Evolutionary conservation across 345 rosid species (phyloP), one percentile per base, ranked within the genome.

Genomic region (Diplotaxis tenuifolia): DNA sequence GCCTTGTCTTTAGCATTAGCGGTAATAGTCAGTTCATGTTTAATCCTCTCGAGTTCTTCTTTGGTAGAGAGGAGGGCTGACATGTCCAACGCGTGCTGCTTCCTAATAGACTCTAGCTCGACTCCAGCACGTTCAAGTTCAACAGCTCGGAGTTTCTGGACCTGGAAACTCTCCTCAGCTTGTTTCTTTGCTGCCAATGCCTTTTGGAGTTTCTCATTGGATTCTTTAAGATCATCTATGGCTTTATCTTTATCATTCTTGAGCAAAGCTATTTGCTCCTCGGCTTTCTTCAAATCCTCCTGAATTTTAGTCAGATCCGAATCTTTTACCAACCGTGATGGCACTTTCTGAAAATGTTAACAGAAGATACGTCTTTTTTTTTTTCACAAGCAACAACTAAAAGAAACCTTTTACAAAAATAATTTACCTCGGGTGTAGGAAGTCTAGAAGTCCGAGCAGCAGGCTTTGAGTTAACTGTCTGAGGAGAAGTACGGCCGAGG

Each of bases 1-100:
- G 97, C 98, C 78, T 93, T 89, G 74, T 87, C 84, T 84, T 93
- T 93, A 4, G 96, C 89, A 59, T 91, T 97, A 11, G 81, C 81
- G 22, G 86, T 84, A 94, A 83, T 84, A 75, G 84, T 82, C 52
- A 91, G 58, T 68, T 93, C 98, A 62, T 89, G 96, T 78, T 86
- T 89, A 71, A 85, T 62, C 81, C 71, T 85, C 34, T 86, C 88
- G 65, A 91, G 89, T 84, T 93, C 98, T 71, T 88, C 85, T 3
- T 88, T 83, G 70, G 91, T 75, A 63, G 94, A 85, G 58, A 86
- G 84, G 68, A 91, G 97, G 49, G 93, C 70, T 38, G 97, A 83
- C 58, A 89, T 90, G 78, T 91, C 96, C 81, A 82, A 45, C 54
- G 92, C 97, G 80, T 91, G 97, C 74, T 91, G 98, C 81, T 80